Evolutionary conservation across 208 protist genomes (phyloP), one percentile per base, ranked within the genome.

Genomic region (Tritrichomonas foetus): DNA sequence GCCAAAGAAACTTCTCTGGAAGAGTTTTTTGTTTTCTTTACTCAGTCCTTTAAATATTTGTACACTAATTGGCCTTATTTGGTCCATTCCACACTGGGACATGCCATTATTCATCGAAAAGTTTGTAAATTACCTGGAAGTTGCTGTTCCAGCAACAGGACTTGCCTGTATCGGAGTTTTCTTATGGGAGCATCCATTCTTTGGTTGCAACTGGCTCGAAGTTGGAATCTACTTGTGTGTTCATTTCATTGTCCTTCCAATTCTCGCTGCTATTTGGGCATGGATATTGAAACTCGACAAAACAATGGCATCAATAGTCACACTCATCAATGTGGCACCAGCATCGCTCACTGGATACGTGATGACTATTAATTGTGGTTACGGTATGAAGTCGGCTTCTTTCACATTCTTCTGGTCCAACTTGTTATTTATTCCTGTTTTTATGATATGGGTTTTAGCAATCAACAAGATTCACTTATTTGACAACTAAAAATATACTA

Each of bases 341-440:
- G 44, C 30, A 11, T 25, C n/a, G 20, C 57, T 89, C 20, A 39
- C 41, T 39, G 78, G 47, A 53, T 89, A 41, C 44, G 13, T 57
- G 33, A 41, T 89, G 78, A 47, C 47, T n/a, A 89, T 57, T 9
- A 89, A 57, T 5, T 47, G 47, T 39, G 20, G 47, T 0, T 27
- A 57, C 0, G 41, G 47, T 22, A 44, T 89, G 25, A 16, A 89
- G 39, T 11, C 78, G 3, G 20, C 47, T 22, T 61, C 47, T 47
- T 53, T 57, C 30, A 89, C 78, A 16, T 89, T 89, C 30, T 53
- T 89, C 33, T 89, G 78, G 78, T 61, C 78, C 33, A 89, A 53
- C 57, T 27, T 89, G 3, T 3, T 89, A 5, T 50, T 9, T 16
- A 44, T 89, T 3, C 78, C 78, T 33, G 78, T 89, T n/a, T 89